phyloP scores from a whole-genome alignment of 148 eudicot species.

The Heliamphora exappendiculata region DNA sequence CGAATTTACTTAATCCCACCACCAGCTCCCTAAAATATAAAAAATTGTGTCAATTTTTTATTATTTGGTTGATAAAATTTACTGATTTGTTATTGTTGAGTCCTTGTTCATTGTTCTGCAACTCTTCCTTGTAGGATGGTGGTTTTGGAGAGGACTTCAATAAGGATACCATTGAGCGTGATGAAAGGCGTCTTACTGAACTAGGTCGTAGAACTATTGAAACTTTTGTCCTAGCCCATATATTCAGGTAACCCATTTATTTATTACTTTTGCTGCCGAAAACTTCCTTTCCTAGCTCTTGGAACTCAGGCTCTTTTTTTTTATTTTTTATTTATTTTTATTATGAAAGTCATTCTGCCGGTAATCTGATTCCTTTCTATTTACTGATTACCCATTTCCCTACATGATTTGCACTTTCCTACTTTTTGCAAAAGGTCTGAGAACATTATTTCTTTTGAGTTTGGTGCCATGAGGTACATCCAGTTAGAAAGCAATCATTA shows the following conservation, averaged over 20 bases:
- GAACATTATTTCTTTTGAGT: too few relatives aligned
- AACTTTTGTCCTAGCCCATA: conserved; percentile 76
- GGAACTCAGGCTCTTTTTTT: too few relatives aligned
- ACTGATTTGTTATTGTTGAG: not conserved
- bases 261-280: conserved; percentile 5
- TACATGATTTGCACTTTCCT: too few relatives aligned
- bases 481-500: too few relatives aligned
- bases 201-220: conserved; percentile 93
- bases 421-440: too few relatives aligned
- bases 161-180: conserved; percentile 83
- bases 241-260: conserved; percentile 51
- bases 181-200: conserved; percentile 88
- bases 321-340: too few relatives aligned
- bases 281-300: not conserved
- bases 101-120: not conserved
- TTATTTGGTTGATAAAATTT: not conserved
- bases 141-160: conserved; percentile 70
- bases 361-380: too few relatives aligned
- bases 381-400: too few relatives aligned
- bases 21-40: too few relatives aligned
- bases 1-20: too few relatives aligned
- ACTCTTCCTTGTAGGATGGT: conserved; percentile 55
- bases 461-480: too few relatives aligned
- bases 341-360: too few relatives aligned
- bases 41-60: not conserved